These are phyloP conservation scores for Graphiopsis chlorocephala DNA, from an alignment of 2,329 filamentous ascomycete species.

Conservation along the genomic window DNA sequence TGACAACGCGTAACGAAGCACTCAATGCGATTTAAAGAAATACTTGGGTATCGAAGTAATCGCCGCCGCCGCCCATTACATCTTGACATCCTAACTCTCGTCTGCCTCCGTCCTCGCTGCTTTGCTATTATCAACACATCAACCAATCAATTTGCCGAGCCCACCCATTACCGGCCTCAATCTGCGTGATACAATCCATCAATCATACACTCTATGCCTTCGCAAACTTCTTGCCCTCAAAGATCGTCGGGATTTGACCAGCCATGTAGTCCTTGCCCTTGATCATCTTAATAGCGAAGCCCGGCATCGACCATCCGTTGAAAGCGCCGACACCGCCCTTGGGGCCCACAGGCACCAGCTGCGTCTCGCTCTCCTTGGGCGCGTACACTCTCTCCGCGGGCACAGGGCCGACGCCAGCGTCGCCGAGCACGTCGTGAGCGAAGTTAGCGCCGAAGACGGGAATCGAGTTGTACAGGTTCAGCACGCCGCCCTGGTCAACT, in stretches of 20 bases:
- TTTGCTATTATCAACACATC: neutral
- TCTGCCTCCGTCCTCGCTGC: neutral
- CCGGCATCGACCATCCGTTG: conserved; percentile 34
- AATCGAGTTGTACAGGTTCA: conserved; percentile 41
- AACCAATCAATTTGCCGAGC: neutral
- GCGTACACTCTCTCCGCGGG: conserved; percentile 29
- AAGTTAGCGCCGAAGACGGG: conserved; percentile 46
- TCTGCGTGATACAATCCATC: neutral
- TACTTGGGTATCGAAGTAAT: conserved; percentile 9
- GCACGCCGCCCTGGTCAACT: conserved; percentile 41
- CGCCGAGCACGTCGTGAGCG: conserved; percentile 44
- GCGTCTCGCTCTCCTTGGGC: conserved; percentile 32
- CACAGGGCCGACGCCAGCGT: conserved; percentile 25
- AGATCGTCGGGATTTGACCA: conserved; percentile 26
- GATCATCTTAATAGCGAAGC: conserved; percentile 33
- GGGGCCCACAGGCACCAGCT: conserved; percentile 30
- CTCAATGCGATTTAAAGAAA: neutral
- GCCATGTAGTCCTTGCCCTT: conserved; percentile 40
- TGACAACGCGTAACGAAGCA: neutral
- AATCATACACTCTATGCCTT: conserved; percentile 19
- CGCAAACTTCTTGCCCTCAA: conserved; percentile 29
- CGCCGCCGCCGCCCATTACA: neutral
- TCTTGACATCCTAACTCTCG: neutral
- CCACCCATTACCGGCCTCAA: neutral
- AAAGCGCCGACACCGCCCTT: conserved; percentile 38